Evolutionary conservation across 2,329 filamentous ascomycete species (phyloP).

Genomic region (Didymella arachidicola): DNA sequence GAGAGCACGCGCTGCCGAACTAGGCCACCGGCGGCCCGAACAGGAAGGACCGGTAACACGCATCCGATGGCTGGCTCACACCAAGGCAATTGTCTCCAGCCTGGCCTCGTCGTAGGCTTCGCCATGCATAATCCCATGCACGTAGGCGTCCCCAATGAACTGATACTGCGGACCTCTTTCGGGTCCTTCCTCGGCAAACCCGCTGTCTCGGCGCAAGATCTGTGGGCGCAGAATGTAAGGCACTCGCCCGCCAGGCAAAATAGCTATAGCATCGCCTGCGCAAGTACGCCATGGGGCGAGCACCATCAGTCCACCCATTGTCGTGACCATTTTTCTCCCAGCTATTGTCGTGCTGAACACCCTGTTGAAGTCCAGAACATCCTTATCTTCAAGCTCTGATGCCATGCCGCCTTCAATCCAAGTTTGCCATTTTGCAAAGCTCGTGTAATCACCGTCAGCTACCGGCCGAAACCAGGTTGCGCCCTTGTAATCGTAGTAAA

Average conservation of each 20-base stretch:
- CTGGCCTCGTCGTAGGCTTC: not conserved
- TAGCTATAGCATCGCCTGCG: not conserved
- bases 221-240: constrained; percentile 3
- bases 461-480: not conserved
- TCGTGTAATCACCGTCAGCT: not conserved
- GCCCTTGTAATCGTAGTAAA: not conserved
- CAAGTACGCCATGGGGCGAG: not conserved
- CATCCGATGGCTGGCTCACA: not conserved
- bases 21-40: not conserved
- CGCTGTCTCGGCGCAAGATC: not conserved
- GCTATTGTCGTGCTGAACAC: not conserved
- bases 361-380: not conserved
- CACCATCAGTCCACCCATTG: not conserved
- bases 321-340: not conserved
- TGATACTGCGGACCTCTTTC: not conserved
- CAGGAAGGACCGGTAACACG: not conserved
- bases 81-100: constrained; percentile 1
- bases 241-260: constrained; percentile 7
- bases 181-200: not conserved
- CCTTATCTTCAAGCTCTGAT: not conserved
- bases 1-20: not conserved
- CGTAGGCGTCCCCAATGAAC: constrained; percentile 2
- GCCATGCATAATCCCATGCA: constrained; percentile 4
- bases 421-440: not conserved
- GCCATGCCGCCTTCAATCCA: not conserved